Evolutionary conservation across 2,329 filamentous ascomycete species (phyloP).

Genomic region (Aspergillus pseudoterreus): DNA sequence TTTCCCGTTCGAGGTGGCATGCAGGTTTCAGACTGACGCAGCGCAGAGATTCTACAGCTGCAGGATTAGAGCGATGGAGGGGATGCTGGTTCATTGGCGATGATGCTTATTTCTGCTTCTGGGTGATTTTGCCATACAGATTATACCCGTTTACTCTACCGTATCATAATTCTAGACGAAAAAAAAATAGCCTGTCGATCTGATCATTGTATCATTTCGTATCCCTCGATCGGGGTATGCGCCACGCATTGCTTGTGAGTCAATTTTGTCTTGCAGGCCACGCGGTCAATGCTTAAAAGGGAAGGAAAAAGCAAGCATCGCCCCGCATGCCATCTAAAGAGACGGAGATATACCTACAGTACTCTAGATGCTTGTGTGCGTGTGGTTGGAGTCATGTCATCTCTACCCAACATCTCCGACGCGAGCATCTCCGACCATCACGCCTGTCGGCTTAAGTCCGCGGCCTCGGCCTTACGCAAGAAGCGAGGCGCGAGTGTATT

Average conservation of each 20-base stretch:
- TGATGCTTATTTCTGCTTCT: not conserved
- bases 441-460: not conserved
- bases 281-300: too few relatives aligned
- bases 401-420: too few relatives aligned
- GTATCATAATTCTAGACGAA: conserved; percentile 1
- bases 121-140: not conserved
- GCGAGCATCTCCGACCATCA: too few relatives aligned
- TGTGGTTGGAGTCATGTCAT: too few relatives aligned
- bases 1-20: conserved; percentile 6
- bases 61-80: conserved; percentile 26
- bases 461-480: not conserved
- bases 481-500: not conserved
- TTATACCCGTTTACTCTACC: conserved; percentile 5
- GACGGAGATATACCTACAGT: too few relatives aligned
- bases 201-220: too few relatives aligned
- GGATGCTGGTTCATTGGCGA: not conserved
- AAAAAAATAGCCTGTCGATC: not conserved
- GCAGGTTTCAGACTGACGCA: not conserved
- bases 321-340: too few relatives aligned
- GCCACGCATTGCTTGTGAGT: too few relatives aligned
- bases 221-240: too few relatives aligned
- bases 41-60: conserved; percentile 32
- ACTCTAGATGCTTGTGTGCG: too few relatives aligned
- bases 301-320: too few relatives aligned
- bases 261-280: too few relatives aligned